These are phyloP conservation scores for Conticribra guillardii DNA, from an alignment of 108 stramenopile genomes.

Conservation along the genomic window DNA sequence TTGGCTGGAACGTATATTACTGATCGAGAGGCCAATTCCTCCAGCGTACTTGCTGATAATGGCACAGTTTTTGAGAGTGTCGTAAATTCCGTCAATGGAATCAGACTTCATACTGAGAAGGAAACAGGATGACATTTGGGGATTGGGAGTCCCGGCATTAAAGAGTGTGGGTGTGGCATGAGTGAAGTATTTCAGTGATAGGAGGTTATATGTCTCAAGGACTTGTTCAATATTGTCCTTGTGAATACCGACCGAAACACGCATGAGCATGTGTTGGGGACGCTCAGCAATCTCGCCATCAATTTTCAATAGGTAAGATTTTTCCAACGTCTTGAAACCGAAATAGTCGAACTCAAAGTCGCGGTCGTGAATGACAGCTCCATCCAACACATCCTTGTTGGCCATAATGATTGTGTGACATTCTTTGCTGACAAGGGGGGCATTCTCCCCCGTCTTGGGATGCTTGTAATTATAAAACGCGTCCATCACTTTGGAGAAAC, in stretches of 20 bases:
- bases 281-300: conserved; percentile 95
- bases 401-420: conserved; percentile 88
- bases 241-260: conserved; percentile 98
- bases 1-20: conserved; percentile 93
- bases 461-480: conserved; percentile 86
- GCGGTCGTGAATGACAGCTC: conserved; percentile 88
- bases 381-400: conserved; percentile 83
- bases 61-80: conserved; percentile 98
- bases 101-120: conserved; percentile 96
- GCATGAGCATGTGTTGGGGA: conserved; percentile 98
- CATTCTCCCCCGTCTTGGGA: conserved; percentile 91
- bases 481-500: conserved; percentile 89
- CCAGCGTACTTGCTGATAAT: conserved; percentile 99
- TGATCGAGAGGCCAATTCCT: conserved; percentile 96
- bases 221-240: conserved; percentile 89
- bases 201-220: conserved; percentile 95
- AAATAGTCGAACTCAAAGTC: conserved; percentile 99
- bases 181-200: conserved; percentile 95
- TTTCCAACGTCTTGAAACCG: conserved; percentile 99
- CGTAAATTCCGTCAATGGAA: conserved; percentile 99
- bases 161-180: conserved; percentile 99
- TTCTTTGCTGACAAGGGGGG: conserved; percentile 84
- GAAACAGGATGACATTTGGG: conserved; percentile 99
- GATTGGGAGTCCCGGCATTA: conserved; percentile 95
- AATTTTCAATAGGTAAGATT: conserved; percentile 94